Percentiles rank a stretch among this genome's conserved stretches.
Conservation (phyloP, 495 filamentous ascomycete genomes). For the Aspergillus sparsus region DNA sequence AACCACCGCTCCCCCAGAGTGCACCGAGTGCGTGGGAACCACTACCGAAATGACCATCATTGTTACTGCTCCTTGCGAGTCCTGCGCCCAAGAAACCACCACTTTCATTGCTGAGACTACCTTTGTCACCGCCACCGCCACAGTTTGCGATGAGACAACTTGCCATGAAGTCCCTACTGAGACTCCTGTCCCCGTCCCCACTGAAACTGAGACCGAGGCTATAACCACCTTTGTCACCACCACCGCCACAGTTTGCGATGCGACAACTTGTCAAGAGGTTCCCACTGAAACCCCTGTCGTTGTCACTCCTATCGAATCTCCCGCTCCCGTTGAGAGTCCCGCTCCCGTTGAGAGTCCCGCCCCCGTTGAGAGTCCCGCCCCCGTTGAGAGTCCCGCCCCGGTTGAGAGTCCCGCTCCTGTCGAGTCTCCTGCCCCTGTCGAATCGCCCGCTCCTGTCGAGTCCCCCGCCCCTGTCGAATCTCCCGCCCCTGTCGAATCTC, state of each 20-base stretch:
- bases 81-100: neutral
- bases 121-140: conserved; percentile 3
- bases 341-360: neutral
- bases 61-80: neutral
- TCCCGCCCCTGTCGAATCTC: conserved; percentile 1
- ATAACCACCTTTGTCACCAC: conserved; percentile 4
- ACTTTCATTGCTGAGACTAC: conserved; percentile 6
- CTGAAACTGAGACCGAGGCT: neutral
- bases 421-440: conserved; percentile 1
- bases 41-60: no score
- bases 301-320: conserved; percentile 5
- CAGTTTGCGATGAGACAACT: conserved; percentile 3
- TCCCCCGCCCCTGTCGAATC: neutral
- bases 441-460: neutral
- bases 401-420: neutral
- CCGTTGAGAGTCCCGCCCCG: neutral
- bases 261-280: conserved; percentile 8
- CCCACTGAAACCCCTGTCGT: conserved; percentile 7
- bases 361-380: neutral
- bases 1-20: neutral
- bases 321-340: conserved; percentile 1
- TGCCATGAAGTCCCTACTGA: conserved; percentile 8
- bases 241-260: conserved; percentile 7
- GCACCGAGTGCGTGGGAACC: no score
- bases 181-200: conserved; percentile 2